Evolutionary conservation across 108 stramenopile genomes (phyloP), one percentile per base, ranked within the genome.

Genomic region (Fistulifera solaris): DNA sequence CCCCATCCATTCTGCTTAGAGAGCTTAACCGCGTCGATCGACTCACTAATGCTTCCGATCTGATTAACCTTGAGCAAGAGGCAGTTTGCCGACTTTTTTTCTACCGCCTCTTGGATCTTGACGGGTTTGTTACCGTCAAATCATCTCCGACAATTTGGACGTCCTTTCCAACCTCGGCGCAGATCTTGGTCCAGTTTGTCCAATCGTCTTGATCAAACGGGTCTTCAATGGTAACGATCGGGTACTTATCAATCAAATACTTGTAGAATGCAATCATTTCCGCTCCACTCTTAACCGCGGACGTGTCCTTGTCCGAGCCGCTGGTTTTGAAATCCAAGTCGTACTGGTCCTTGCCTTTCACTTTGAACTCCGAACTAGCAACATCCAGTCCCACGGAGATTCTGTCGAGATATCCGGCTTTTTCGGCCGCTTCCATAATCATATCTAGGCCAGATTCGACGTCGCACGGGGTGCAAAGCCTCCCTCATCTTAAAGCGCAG

Each of bases 181-280:
- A 85, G 83, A 98, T 87, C 58, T 84, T 93, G 54, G 73, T 56
- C 94, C 95, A 99, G 91, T 96, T 96, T 56, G 73, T 78, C 96
- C 96, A 97, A 63, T 97, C 98, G 70, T 99, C 97, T 75, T 99
- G 94, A 66, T 99, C 98, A 67, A 99, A 98, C 56, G 98, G 95
- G 78, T 99, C 98, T 76, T 99, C 98, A 61, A 99, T 99, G 51
- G 96, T 96, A 35, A 96, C 90, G 74, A 99, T 98, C 40, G 96
- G 96, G 77, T 92, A 99, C 61, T 97, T 81, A 40, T 65, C 73
- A 58, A 73, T 71, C 56, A 94, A 58, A 44, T 92, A 73, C 73
- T 89, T 84, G 94, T 97, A 99, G 58, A 96, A 77, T 52, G 90
- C 90, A 47, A 87, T 84, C 56, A 99, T 89, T 67, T 95, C 90